These are phyloP conservation scores for Cryptococcus neoformans DNA, from an alignment of 1,284 basidiomycete genomes.

Conservation along the genomic window DNA sequence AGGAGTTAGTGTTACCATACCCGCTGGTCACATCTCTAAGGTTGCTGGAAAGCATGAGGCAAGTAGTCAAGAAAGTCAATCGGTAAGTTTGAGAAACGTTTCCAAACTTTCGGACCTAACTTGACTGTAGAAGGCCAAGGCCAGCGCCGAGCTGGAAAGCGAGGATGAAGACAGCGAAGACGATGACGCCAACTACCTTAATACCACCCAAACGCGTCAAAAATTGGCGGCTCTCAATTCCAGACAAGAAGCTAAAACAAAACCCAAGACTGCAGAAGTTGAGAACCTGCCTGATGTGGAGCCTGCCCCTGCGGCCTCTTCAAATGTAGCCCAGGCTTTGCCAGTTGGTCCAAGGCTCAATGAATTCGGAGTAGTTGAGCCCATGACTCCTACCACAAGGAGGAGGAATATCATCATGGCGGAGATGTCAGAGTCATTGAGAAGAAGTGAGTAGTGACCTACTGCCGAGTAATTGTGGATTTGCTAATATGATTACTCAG, in stretches of 20 bases:
- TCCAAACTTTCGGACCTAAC: not conserved
- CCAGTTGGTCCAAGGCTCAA: constrained; percentile 15
- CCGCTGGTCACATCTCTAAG: constrained; percentile 4
- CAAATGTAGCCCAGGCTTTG: constrained; percentile 4
- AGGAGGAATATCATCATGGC: constrained; percentile 43
- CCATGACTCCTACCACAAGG: constrained; percentile 34
- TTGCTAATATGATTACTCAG: constrained; percentile 10
- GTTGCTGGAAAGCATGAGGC: constrained; percentile 1
- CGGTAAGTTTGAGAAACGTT: not conserved
- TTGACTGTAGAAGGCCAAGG: not conserved
- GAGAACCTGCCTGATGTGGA: not conserved
- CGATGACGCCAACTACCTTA: constrained; percentile 30
- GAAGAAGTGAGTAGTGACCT: constrained; percentile 33
- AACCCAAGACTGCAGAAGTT: not conserved
- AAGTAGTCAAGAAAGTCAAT: constrained; percentile 13
- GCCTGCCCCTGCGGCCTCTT: not conserved
- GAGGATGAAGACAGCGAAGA: constrained; percentile 25
- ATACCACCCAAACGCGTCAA: constrained; percentile 31
- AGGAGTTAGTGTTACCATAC: constrained; percentile 37
- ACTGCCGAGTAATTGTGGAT: not conserved
- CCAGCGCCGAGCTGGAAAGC: not conserved
- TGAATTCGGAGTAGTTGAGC: constrained; percentile 28
- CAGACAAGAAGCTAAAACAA: constrained; percentile 24
- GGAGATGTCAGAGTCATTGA: constrained; percentile 45
- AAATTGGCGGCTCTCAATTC: constrained; percentile 36